Base-by-base conservation (phyloP, 805 yeast species). In the Danielozyma ontarioensis region DNA sequence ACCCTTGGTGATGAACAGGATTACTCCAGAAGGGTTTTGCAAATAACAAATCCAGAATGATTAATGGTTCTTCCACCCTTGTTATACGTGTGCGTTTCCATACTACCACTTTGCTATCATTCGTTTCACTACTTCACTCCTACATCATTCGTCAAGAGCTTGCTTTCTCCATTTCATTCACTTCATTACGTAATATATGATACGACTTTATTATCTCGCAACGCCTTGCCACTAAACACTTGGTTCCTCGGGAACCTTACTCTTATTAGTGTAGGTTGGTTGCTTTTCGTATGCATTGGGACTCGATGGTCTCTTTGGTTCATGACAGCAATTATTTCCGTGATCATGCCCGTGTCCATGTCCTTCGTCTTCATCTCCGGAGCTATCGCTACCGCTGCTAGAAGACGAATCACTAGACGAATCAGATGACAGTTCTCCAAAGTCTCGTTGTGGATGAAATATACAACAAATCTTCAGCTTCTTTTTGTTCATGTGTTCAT, bases 221-320 rank as follows among this genome's bases (percentile, higher is more conserved):
- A n/a, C n/a, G n/a, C n/a, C n/a, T n/a, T n/a, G n/a, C n/a, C n/a
- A n/a, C n/a, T n/a, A n/a, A n/a, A n/a, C n/a, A n/a, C n/a, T n/a
- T n/a, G n/a, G n/a, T n/a, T n/a, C n/a, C n/a, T n/a, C n/a, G n/a
- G n/a, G n/a, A n/a, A n/a, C n/a, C n/a, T n/a, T n/a, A n/a, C n/a
- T n/a, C n/a, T n/a, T n/a, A n/a, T n/a, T n/a, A n/a, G n/a, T n/a
- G n/a, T n/a, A n/a, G n/a, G n/a, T 74, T 1, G 96, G 97, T 55
- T 87, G 96, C 24, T 76, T 62, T 54, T 89, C 97, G 50, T 90
- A 90, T 0, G 96, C 96, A 58, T 90, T 85, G 14, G 84, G 95
- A 41, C 68, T 64, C n/a, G 38, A 19, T n/a, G 27, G 11, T 28
- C 28, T 28, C 15, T 21, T n/a, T 22, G 4, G 17, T 5, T 13